These are phyloP conservation scores for Pseudopediastrum boryanum DNA, from an alignment of 139 green algal species.

Conservation along the genomic window DNA sequence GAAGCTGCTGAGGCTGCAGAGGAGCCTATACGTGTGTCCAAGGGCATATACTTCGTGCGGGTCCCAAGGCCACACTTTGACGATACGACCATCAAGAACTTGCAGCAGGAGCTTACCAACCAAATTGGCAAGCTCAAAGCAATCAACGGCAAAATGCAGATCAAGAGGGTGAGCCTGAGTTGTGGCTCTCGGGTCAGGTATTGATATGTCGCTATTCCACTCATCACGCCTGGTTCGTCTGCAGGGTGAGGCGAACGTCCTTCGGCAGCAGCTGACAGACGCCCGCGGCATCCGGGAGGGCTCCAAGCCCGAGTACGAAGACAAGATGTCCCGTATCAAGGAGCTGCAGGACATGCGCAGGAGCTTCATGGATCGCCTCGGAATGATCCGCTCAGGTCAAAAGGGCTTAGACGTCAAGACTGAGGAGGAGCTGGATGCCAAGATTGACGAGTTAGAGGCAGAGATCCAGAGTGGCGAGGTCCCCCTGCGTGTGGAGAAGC, in stretches of 20 bases:
- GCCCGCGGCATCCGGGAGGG: constrained; percentile 48
- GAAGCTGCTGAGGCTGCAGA: constrained; percentile 22
- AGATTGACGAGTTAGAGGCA: constrained; percentile 52
- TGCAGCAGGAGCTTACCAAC: constrained; percentile 46
- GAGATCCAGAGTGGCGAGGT: constrained; percentile 41
- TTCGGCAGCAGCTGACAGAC: constrained; percentile 48
- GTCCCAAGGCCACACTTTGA: constrained; percentile 48
- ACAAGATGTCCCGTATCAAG: constrained; percentile 56
- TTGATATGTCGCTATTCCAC: background rate
- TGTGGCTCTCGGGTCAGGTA: too few relatives aligned
- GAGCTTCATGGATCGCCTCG: constrained; percentile 37
- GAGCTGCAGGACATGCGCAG: constrained; percentile 49
- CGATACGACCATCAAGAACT: constrained; percentile 47
- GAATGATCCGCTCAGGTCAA: constrained; percentile 14
- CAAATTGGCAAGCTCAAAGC: constrained; percentile 52
- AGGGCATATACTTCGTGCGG: constrained; percentile 54
- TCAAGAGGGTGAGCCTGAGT: constrained; percentile 54
- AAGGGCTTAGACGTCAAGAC: constrained; percentile 50
- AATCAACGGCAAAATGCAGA: constrained; percentile 44
- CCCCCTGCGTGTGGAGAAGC: constrained; percentile 59
- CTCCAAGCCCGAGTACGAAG: constrained; percentile 59
- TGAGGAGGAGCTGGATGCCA: constrained; percentile 59
- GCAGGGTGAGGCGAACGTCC: constrained; percentile 55
- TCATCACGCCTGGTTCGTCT: background rate
- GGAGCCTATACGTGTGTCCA: background rate